A percentile compares a stretch with the other conserved stretches of the same genome.
Conservation (phyloP, 352 stramenopile species). For the Aphanomyces invadans region DNA sequence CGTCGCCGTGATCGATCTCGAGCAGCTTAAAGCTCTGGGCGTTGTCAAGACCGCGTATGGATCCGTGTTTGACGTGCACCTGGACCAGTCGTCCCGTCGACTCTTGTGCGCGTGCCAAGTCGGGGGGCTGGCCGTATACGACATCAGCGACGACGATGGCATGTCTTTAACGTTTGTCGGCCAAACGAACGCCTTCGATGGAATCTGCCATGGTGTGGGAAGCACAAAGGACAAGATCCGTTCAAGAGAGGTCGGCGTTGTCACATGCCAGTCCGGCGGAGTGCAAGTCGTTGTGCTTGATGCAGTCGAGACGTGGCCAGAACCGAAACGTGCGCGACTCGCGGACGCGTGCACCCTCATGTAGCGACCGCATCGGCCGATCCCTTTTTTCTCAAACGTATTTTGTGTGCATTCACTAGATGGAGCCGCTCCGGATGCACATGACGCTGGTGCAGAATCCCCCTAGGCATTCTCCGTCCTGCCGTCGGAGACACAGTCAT, state of each 20-base stretch:
- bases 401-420: too few species aligned
- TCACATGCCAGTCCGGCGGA: slow-evolving; percentile 21
- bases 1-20: slow-evolving; percentile 4
- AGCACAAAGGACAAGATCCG: neutral
- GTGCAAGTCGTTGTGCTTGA: slow-evolving; percentile 18
- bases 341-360: slow-evolving; percentile 20
- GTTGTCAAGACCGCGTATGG: slow-evolving; percentile 19
- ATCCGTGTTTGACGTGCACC: slow-evolving; percentile 19
- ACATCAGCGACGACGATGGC: neutral
- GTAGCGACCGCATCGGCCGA: slow-evolving; percentile 5
- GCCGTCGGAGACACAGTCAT: too few species aligned
- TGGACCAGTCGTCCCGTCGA: neutral
- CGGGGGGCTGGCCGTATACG: slow-evolving; percentile 16
- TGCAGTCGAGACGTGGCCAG: slow-evolving; percentile 9
- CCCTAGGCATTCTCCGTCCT: too few species aligned
- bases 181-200: slow-evolving; percentile 21
- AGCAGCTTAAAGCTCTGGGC: neutral
- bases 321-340: slow-evolving; percentile 3
- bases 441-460: too few species aligned
- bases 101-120: slow-evolving; percentile 22
- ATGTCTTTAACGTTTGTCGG: slow-evolving; percentile 1
- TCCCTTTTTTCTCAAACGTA: too few species aligned
- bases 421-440: too few species aligned
- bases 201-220: slow-evolving; percentile 16
- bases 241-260: neutral